Evolutionary conservation across 768 basidiomycete genomes (phyloP), one percentile per base, ranked within the genome.

Genomic region (Chalciporus pseudorubinellus): DNA sequence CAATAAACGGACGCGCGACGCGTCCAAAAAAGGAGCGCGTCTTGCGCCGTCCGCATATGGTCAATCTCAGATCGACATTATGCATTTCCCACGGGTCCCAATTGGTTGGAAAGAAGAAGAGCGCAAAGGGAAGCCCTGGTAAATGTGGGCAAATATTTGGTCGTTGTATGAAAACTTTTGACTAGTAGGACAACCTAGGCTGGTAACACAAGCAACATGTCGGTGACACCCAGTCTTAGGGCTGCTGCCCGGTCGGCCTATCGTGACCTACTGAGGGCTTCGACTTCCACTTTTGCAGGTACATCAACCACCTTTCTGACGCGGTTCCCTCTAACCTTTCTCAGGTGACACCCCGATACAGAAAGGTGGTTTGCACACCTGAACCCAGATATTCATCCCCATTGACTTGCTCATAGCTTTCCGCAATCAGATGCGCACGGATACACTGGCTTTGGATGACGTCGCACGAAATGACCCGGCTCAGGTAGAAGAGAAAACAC

Each of bases 191-290:
- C 9, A n/a, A n/a, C n/a, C n/a, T n/a, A n/a, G n/a, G n/a, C n/a
- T n/a, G n/a, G n/a, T n/a, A n/a, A n/a, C n/a, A n/a, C 41, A 24
- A 22, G 41, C 41, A 26, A 47, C 64, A 84, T 85, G 83, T 70
- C 82, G 29, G 72, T 85, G 45, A 67, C 83, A n/a, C 71, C 76
- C 3, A 65, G 72, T 14, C 76, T 91, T 36, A 77, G 71, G 61
- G 82, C 85, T 28, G 77, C 81, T 10, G 86, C 85, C 18, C 81
- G 89, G 42, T 77, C 89, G 28, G 86, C 86, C 14, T 93, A 93
- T 61, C 80, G 90, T 29, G 74, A 80, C 59, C 70, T 91, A 4
- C 81, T 83, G 57, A 77, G 89, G 38, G 84, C 88, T 1, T 80
- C 88, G 2, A 66, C 80, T 6, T 62, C 70, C 11, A 90, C 88